These are phyloP conservation scores for Amaranthus palmeri DNA, from an alignment of 148 eudicot genomes.

Conservation along the genomic window DNA sequence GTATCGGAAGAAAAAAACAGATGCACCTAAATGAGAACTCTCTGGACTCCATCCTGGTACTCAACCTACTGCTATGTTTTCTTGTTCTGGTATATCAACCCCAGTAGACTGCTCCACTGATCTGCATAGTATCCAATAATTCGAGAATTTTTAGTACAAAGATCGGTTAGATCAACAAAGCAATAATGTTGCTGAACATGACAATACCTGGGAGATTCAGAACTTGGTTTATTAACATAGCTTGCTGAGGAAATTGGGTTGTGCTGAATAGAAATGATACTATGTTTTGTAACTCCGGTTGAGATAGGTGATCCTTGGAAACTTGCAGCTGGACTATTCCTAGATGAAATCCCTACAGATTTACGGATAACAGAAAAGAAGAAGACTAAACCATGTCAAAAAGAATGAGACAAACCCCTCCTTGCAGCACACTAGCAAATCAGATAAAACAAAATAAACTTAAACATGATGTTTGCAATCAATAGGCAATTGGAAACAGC, in stretches of 20 bases:
- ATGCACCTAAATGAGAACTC: not conserved
- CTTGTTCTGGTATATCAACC: conserved; percentile 9
- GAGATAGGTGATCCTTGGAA: conserved; percentile 37
- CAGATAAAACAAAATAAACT: no score
- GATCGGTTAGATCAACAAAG: not conserved
- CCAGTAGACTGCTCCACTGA: conserved; percentile 23
- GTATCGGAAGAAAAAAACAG: not conserved
- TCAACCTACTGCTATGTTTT: conserved; percentile 24
- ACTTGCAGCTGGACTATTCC: conserved; percentile 29
- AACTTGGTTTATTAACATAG: conserved; percentile 18
- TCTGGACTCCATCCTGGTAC: not conserved
- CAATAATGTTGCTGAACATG: not conserved
- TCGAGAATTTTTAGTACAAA: not conserved
- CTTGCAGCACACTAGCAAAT: no score
- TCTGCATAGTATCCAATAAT: conserved; percentile 17
- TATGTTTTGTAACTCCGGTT: conserved; percentile 26
- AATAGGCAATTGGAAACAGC: no score
- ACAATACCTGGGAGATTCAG: conserved; percentile 34
- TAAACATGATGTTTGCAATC: no score
- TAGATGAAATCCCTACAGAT: conserved; percentile 44
- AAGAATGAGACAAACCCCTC: no score
- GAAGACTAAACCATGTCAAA: no score
- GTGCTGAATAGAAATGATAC: conserved; percentile 30
- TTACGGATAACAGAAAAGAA: not conserved
- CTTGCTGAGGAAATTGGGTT: conserved; percentile 28